phyloP scores from a whole-genome alignment of 1,139 yeast genomes.

The Geotrichum fermentans region DNA sequence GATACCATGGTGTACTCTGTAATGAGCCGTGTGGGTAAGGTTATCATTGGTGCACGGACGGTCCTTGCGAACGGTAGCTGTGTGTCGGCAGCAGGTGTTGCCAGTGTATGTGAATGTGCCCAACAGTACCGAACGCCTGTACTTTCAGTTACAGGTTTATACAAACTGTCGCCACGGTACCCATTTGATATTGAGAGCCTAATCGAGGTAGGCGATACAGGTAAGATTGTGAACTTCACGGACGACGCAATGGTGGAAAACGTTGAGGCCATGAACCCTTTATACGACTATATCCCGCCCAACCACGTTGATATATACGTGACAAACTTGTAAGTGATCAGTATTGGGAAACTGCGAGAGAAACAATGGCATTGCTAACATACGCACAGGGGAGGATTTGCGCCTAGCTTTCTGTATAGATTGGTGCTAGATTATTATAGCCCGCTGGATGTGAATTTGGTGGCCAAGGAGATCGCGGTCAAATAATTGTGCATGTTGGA shows the following conservation, averaged over 20 bases:
- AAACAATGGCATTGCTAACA: not conserved
- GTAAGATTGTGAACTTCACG: conserved; percentile 68
- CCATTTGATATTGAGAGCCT: conserved; percentile 87
- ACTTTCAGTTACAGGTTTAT: conserved; percentile 89
- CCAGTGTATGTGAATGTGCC: conserved; percentile 93
- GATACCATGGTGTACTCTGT: conserved; percentile 91
- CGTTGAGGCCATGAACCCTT: conserved; percentile 86
- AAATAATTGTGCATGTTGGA: no score
- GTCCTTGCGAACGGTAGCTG: conserved; percentile 97
- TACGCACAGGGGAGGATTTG: conserved; percentile 67
- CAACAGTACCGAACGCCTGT: conserved; percentile 93
- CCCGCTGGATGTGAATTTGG: conserved; percentile 60
- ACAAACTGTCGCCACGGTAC: conserved; percentile 86
- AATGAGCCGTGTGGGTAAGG: conserved; percentile 97
- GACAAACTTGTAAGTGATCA: conserved; percentile 58
- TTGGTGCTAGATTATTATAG: conserved; percentile 91
- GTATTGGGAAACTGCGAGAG: not conserved
- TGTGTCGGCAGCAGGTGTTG: conserved; percentile 82
- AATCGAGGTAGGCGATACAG: conserved; percentile 91
- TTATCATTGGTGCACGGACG: conserved; percentile 82
- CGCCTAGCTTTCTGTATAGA: conserved; percentile 94
- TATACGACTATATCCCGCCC: conserved; percentile 87
- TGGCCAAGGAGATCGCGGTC: not conserved
- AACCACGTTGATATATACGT: conserved; percentile 91
- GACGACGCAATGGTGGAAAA: conserved; percentile 58